A percentile compares a stretch with the other conserved stretches of the same genome.
Evolutionary conservation across 305 asterid genomes (phyloP).

Genomic region (Fraxinus platypoda): DNA sequence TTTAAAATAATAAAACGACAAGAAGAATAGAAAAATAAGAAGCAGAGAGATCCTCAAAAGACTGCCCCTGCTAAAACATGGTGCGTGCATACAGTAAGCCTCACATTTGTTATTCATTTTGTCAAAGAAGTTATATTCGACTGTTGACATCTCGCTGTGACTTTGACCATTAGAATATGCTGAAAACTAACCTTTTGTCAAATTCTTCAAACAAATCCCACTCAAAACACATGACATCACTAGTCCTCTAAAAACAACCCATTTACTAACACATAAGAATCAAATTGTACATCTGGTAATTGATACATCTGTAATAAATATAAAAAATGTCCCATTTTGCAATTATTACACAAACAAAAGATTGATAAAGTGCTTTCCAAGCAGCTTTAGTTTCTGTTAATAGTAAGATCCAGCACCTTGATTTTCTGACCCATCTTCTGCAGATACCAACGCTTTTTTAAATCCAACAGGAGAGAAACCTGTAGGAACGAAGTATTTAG

Average conservation of each 20-base stretch:
- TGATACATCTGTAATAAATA: background rate
- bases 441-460: slow-evolving; percentile 39
- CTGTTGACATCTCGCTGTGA: background rate
- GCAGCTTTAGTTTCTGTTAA: slow-evolving; percentile 10
- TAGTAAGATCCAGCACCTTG: slow-evolving; percentile 45
- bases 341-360: slow-evolving; percentile 15
- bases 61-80: background rate
- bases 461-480: slow-evolving; percentile 64
- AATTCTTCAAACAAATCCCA: background rate
- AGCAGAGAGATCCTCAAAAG: background rate
- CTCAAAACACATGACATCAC: background rate
- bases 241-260: background rate
- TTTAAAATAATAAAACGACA: background rate
- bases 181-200: background rate
- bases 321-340: background rate
- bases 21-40: background rate
- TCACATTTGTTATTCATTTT: background rate
- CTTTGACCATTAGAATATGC: background rate
- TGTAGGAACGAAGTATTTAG: slow-evolving; percentile 38
- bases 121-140: background rate
- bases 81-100: background rate
- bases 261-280: background rate
- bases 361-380: slow-evolving; percentile 9
- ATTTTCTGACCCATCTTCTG: slow-evolving; percentile 44
- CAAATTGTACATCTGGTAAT: background rate